A percentile compares a stretch with the other conserved stretches of the same genome.
phyloP scores from a whole-genome alignment of 208 protist genomes.

The Leishmania aethiopica region DNA sequence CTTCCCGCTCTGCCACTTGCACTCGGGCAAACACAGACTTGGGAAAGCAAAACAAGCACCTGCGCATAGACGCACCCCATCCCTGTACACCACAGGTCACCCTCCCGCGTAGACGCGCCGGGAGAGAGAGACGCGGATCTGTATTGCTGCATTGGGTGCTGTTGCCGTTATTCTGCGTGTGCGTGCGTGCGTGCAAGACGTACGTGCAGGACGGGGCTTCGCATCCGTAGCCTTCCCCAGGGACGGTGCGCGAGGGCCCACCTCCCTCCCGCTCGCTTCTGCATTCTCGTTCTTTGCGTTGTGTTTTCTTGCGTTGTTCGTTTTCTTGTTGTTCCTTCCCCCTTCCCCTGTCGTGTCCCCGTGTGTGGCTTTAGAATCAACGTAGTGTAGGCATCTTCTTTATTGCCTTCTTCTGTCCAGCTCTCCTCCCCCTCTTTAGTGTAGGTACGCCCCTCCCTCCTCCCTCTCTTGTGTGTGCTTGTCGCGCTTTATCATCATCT shows the following conservation, averaged over 20 bases:
- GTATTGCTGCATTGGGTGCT: neutral
- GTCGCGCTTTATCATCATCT: neutral
- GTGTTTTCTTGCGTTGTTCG: neutral
- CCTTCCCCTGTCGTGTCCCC: neutral
- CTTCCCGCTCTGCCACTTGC: neutral
- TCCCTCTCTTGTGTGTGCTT: neutral
- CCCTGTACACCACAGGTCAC: constrained; percentile 1
- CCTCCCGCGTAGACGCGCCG: neutral
- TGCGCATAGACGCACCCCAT: neutral
- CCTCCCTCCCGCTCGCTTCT: neutral
- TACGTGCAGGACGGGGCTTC: no score
- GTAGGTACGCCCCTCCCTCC: neutral
- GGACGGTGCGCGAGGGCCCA: neutral
- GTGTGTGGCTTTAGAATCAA: neutral
- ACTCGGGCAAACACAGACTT: neutral
- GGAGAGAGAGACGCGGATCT: neutral
- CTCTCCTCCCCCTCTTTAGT: neutral
- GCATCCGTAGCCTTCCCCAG: neutral
- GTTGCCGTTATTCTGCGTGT: neutral
- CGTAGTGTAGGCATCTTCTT: neutral
- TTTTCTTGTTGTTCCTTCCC: neutral
- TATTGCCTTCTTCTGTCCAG: no score
- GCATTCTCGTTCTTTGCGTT: neutral
- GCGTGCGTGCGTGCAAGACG: no score
- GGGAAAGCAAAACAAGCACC: neutral